Base-by-base conservation (phyloP, 2,329 filamentous ascomycete genomes). In the Aotearoamyces nothofagi region DNA sequence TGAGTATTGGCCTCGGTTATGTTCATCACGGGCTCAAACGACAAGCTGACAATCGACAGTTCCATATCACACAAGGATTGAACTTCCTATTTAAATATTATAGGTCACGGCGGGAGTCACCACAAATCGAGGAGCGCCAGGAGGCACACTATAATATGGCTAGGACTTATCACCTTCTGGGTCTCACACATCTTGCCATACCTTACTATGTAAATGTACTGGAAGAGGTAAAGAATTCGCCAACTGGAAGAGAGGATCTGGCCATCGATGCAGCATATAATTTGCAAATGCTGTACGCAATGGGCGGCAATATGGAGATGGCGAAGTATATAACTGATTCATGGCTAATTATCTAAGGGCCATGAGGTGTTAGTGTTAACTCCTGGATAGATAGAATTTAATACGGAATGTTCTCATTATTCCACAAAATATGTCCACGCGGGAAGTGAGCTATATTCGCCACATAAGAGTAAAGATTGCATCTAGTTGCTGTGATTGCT, bases 11-110 rank as follows among this genome's bases (percentile, higher is more conserved):
- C 0, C 66, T 90, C 9, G 76, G 77, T 16, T 96, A 93, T 50
- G 69, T 94, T 22, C 82, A 94, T 50, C 79, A 90, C 49, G 77
- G 79, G 1, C 66, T 94, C 45, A 94, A 96, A 51, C 69, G 87
- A 2, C 82, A 92, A 51, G 75, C 78, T 0, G 82, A 87, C 26
- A 96, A 96, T 48, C 64, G 90, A 2, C 87, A 96, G 47, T 87
- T 81, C 46, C 69, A 84, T 22, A 72, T 94, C 23, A 63, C 82
- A 38, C 86, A 96, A 50, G 90, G 84, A 0, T 65, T 94, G 28
- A 62, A 75, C 0, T 94, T 93, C 44, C 55, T 96, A 33, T 69
- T 76, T 33, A 60, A 70, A 19, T 92, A 92, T 53, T 76, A 79
- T 39, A 61, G 70, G 47, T 69, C 15, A 13, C 63, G 78, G 15